Evolutionary conservation across 2,329 filamentous ascomycete genomes (phyloP).

Genomic region (Curvularia spicifera): DNA sequence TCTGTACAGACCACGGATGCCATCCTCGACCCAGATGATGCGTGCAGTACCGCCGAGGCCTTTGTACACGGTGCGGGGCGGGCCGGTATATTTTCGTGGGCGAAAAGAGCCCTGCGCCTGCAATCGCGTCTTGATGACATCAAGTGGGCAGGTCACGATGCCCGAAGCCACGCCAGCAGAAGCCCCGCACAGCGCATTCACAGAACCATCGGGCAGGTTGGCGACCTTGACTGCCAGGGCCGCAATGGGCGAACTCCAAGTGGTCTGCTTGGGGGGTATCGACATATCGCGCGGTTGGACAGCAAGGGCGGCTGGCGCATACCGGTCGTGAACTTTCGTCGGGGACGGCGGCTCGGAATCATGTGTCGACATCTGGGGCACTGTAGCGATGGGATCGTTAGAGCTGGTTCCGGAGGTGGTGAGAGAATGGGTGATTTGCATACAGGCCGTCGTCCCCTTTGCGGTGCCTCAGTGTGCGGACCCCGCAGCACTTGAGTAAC

Average conservation of each 20-base stretch:
- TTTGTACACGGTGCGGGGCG: conserved; percentile 71
- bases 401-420: conserved; percentile 15
- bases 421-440: conserved; percentile 15
- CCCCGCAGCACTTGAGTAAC: conserved; percentile 53
- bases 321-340: conserved; percentile 38
- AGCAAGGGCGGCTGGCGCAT: conserved; percentile 40
- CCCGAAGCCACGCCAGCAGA: conserved; percentile 91
- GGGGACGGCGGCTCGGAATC: conserved; percentile 48
- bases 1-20: conserved; percentile 87
- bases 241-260: conserved; percentile 36
- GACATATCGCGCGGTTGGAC: conserved; percentile 28
- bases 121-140: conserved; percentile 98
- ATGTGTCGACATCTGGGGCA: conserved; percentile 47
- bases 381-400: conserved; percentile 35
- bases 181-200: conserved; percentile 87
- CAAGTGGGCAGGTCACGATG: conserved; percentile 92
- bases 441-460: conserved; percentile 51
- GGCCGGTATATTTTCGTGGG: conserved; percentile 57
- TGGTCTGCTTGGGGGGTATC: conserved; percentile 20
- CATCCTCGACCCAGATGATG: conserved; percentile 87
- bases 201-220: conserved; percentile 60
- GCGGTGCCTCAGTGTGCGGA: conserved; percentile 50
- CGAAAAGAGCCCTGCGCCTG: conserved; percentile 91
- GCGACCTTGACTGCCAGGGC: conserved; percentile 51
- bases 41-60: conserved; percentile 85